Conservation (phyloP, 2,329 filamentous ascomycete genomes). For the Cladosporium sp. region DNA sequence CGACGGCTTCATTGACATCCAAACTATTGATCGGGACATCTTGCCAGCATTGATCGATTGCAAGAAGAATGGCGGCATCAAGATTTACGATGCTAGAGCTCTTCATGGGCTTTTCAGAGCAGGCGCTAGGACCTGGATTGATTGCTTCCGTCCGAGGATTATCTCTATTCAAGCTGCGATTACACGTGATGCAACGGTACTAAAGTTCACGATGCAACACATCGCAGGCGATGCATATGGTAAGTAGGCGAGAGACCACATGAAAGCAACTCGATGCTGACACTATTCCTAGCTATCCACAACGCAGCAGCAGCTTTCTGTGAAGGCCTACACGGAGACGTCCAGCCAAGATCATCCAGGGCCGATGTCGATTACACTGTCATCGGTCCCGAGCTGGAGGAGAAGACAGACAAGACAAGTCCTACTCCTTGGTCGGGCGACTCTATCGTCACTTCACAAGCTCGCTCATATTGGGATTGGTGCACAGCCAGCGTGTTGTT, state of each 20-base stretch:
- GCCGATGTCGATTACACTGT: neutral
- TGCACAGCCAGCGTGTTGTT: neutral
- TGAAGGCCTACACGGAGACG: neutral
- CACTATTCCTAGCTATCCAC: neutral
- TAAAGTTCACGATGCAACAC: constrained; percentile 4
- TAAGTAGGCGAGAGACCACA: neutral
- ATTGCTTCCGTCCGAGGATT: neutral
- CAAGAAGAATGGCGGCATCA: neutral
- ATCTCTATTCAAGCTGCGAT: neutral
- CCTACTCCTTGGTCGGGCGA: neutral
- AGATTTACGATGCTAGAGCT: neutral
- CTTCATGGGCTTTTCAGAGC: neutral
- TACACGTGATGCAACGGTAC: neutral
- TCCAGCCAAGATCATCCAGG: neutral
- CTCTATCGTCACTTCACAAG: neutral
- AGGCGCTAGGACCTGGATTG: neutral
- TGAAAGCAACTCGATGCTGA: neutral
- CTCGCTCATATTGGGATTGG: neutral
- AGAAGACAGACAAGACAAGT: neutral
- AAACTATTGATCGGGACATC: neutral
- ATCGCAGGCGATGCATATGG: neutral
- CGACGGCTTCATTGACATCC: neutral
- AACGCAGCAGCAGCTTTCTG: constrained; percentile 1
- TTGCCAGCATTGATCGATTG: neutral
- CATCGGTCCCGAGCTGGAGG: neutral